Evolutionary conservation across 331 rosid genomes (phyloP).

Genomic region (Malus hybrid): DNA sequence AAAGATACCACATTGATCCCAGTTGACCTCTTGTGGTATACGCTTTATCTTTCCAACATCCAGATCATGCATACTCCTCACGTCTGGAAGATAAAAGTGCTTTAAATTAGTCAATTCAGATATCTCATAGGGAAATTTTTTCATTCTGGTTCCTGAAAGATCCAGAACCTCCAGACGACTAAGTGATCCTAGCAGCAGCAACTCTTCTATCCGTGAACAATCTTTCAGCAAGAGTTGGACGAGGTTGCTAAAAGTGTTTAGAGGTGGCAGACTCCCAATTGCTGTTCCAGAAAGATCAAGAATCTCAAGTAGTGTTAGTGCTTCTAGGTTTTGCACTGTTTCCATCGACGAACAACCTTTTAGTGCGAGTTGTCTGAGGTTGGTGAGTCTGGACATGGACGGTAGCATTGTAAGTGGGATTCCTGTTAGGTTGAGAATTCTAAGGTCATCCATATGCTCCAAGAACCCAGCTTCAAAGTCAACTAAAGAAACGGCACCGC

Average conservation of each 20-base stretch:
- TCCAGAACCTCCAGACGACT: constrained; percentile 22
- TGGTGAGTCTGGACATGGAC: constrained; percentile 2
- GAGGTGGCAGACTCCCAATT: constrained; percentile 12
- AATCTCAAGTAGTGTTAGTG: constrained; percentile 11
- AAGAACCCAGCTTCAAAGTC: constrained; percentile 6
- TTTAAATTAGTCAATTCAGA: not conserved
- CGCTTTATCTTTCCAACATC: constrained; percentile 8
- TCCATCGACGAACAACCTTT: constrained; percentile 3
- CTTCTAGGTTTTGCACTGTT: not conserved
- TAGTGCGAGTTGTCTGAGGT: constrained; percentile 23
- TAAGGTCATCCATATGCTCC: constrained; percentile 4
- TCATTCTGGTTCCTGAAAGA: constrained; percentile 12
- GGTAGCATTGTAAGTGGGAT: not conserved
- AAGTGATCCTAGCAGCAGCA: not conserved
- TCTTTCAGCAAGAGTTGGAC: constrained; percentile 21
- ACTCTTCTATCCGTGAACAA: constrained; percentile 1
- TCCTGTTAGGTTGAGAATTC: constrained; percentile 23
- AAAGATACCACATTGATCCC: constrained; percentile 15
- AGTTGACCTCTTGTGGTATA: constrained; percentile 28
- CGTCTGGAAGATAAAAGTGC: constrained; percentile 22
- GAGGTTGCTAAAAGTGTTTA: constrained; percentile 6
- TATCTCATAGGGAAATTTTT: constrained; percentile 9
- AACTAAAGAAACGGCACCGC: constrained; percentile 6
- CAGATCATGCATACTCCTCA: not conserved
- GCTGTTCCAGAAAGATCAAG: constrained; percentile 25